Base-by-base conservation (phyloP, 169 alveolate species). In the Plasmodium chabaudi region DNA sequence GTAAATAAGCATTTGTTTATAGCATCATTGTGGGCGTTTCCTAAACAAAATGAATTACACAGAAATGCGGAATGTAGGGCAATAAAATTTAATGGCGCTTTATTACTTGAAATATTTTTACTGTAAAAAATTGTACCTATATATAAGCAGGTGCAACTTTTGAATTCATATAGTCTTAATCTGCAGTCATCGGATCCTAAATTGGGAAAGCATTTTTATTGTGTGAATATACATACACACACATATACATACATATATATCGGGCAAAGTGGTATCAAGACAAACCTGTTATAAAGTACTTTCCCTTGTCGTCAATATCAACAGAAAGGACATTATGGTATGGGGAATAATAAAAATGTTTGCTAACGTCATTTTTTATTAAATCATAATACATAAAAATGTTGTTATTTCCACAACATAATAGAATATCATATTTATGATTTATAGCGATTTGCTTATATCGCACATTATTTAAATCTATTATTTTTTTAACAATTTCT, bases 361-460 rank as follows among this genome's bases (percentile, higher is more conserved):
- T 77, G 44, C 57, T 49, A 57, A 77, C 51, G 2, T 77, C 77
- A 23, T 77, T 27, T 44, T 77, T 77, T 25, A 77, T 64, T 56
- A 77, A 77, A 64, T 77, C 89, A 68, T 77, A 77, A 17, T 77
- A 77, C 89, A 77, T 77, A 77, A 63, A 77, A 42, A 77, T 77
- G 51, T 77, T 77, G 47, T 77, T 77, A 51, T 77, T 77, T 63
- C 89, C 89, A 19, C 73, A 77, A 53, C 89, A 77, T 65, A 77
- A 55, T 13, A 77, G 44, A 25, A 77, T 77, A 19, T 77, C 89
- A 27, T 49, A 77, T 77, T 77, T 64, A 47, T 64, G 6, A 42
- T 77, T 77, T 46, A 77, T 25, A 59, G 77, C 42, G 7, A 77
- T 77, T 77, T 77, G 89, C 13, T 68, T 77, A 46, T 77, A 77